Percentiles rank a stretch among this genome's conserved stretches.
Conservation (phyloP, 2,329 filamentous ascomycete species). For the Rutstroemia sp. region DNA sequence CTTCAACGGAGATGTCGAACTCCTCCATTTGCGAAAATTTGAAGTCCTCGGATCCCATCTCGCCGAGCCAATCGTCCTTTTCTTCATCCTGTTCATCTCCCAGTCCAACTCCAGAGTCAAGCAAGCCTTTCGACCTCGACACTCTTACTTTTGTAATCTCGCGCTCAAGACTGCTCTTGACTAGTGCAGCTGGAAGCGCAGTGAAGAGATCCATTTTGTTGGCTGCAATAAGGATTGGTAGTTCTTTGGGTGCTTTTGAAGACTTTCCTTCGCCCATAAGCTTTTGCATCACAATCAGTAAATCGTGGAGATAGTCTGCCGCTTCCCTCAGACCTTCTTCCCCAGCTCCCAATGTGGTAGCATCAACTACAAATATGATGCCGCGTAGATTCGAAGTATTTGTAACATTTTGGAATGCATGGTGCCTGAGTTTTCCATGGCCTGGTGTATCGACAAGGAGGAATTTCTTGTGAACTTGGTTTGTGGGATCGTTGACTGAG, state of each 20-base stretch:
- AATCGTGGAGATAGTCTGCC: constrained; percentile 80
- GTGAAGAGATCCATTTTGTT: constrained; percentile 98
- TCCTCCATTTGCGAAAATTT: constrained; percentile 76
- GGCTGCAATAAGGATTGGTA: constrained; percentile 77
- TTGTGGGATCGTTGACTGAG: constrained; percentile 55
- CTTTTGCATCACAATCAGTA: constrained; percentile 77
- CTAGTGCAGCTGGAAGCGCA: constrained; percentile 69
- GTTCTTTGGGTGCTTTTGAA: constrained; percentile 48
- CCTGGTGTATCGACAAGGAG: constrained; percentile 84
- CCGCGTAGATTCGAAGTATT: constrained; percentile 51
- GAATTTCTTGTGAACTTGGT: constrained; percentile 56
- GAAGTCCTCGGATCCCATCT: constrained; percentile 71
- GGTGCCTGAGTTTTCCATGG: constrained; percentile 83
- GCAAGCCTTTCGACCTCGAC: constrained; percentile 70
- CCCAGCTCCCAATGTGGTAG: constrained; percentile 53
- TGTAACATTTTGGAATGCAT: constrained; percentile 49
- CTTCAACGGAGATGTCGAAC: constrained; percentile 69
- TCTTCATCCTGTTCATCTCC: constrained; percentile 54
- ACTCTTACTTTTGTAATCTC: constrained; percentile 74
- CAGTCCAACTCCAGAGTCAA: constrained; percentile 71
- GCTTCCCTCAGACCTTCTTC: constrained; percentile 60
- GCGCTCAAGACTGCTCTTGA: constrained; percentile 67
- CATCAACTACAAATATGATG: constrained; percentile 85
- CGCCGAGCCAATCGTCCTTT: constrained; percentile 77
- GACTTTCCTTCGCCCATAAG: constrained; percentile 49